These are phyloP conservation scores for Saccharomyces hybrid DNA, from an alignment of 1,139 yeast species.

Conservation along the genomic window DNA sequence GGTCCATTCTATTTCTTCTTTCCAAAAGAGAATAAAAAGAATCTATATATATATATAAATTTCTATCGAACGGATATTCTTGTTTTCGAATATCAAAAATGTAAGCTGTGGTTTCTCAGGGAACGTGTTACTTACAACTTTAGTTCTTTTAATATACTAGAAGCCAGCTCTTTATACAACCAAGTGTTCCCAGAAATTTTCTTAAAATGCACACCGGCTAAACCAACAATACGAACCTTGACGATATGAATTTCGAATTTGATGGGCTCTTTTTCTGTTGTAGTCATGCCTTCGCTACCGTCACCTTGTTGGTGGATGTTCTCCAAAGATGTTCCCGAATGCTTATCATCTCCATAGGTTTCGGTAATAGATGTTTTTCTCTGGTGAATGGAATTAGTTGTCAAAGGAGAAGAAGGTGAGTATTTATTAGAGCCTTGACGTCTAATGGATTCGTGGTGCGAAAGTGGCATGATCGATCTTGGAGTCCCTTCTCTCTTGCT, in stretches of 20 bases:
- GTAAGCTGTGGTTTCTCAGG: neutral
- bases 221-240: conserved; percentile 81
- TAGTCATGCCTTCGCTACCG: neutral
- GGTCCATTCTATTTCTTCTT: neutral
- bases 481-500: neutral
- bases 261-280: conserved; percentile 28
- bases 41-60: neutral
- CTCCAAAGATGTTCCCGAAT: neutral
- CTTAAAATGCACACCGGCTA: conserved; percentile 93
- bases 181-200: conserved; percentile 91
- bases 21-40: neutral
- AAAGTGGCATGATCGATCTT: neutral
- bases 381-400: neutral
- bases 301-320: neutral
- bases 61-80: neutral
- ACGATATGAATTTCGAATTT: conserved; percentile 89
- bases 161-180: conserved; percentile 91
- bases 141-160: conserved; percentile 73
- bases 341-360: neutral
- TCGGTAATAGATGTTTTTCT: neutral
- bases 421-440: neutral
- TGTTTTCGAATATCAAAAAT: neutral
- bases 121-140: conserved; percentile 39
- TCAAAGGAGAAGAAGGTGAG: neutral
- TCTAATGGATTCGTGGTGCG: neutral